Evolutionary conservation across 2,329 filamentous ascomycete genomes (phyloP).

Genomic region (Talaromyces atroroseus): DNA sequence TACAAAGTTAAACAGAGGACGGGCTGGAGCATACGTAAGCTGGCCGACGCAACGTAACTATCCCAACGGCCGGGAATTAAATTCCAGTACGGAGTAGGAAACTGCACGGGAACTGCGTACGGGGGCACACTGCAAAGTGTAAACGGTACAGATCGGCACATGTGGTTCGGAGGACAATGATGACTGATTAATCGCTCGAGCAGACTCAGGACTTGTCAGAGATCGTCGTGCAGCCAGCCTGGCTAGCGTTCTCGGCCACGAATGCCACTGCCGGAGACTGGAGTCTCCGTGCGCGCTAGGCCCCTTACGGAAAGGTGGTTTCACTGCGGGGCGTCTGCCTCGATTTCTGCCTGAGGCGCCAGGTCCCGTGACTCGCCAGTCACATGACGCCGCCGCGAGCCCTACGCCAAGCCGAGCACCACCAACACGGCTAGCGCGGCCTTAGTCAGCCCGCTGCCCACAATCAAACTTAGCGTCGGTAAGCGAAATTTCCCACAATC

Average conservation of each 20-base stretch:
- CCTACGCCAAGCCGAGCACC: constrained; percentile 20
- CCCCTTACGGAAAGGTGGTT: too few relatives aligned
- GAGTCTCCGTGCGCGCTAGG: too few relatives aligned
- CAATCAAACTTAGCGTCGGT: constrained; percentile 10
- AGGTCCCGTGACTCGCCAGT: constrained; percentile 1
- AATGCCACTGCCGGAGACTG: too few relatives aligned
- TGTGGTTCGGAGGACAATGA: too few relatives aligned
- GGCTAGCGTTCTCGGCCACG: too few relatives aligned
- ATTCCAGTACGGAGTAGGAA: background rate
- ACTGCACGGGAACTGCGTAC: too few relatives aligned
- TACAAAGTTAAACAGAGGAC: background rate
- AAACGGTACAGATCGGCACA: too few relatives aligned
- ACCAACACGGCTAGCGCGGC: constrained; percentile 21
- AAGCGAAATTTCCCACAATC: constrained; percentile 15
- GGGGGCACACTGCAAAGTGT: too few relatives aligned
- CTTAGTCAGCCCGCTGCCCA: constrained; percentile 21
- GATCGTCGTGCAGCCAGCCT: too few relatives aligned
- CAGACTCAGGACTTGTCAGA: too few relatives aligned
- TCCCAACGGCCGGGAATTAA: background rate
- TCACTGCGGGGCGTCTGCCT: too few relatives aligned
- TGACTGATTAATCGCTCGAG: too few relatives aligned
- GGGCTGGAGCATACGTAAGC: background rate
- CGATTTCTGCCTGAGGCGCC: background rate
- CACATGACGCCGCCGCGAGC: constrained; percentile 18
- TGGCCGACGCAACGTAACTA: background rate